Evolutionary conservation across 1,284 basidiomycete genomes (phyloP).

Genomic region (Papiliotrema nemorosa): DNA sequence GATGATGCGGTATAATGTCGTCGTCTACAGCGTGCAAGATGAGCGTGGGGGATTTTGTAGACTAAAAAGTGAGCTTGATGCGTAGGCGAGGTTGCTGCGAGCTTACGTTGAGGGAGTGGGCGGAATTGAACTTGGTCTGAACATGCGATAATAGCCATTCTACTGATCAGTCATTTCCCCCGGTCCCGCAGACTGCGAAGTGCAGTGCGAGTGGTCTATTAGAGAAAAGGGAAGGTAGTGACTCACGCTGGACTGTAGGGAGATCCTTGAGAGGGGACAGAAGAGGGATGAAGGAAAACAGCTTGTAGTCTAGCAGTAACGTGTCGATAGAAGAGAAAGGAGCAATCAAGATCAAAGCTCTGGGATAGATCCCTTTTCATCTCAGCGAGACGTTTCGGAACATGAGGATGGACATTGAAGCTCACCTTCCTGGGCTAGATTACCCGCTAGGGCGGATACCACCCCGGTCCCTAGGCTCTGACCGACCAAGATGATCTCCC

Average conservation of each 20-base stretch:
- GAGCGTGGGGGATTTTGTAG: slow-evolving; percentile 63
- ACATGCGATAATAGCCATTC: slow-evolving; percentile 19
- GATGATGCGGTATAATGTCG: slow-evolving; percentile 70
- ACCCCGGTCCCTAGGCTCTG: slow-evolving; percentile 87
- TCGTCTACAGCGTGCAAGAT: slow-evolving; percentile 79
- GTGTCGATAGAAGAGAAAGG: slow-evolving; percentile 43
- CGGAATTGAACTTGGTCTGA: slow-evolving; percentile 32
- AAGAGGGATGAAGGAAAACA: slow-evolving; percentile 38
- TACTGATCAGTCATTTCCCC: neutral
- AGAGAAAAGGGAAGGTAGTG: too few relatives aligned
- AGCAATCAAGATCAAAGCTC: slow-evolving; percentile 39
- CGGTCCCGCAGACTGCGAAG: too few relatives aligned
- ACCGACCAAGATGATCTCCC: slow-evolving; percentile 54
- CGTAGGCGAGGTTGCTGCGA: neutral
- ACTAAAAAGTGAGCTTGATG: slow-evolving; percentile 42
- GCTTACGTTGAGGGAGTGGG: neutral
- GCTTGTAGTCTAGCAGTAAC: slow-evolving; percentile 35
- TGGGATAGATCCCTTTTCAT: slow-evolving; percentile 25
- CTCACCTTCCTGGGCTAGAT: slow-evolving; percentile 38
- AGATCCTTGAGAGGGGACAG: slow-evolving; percentile 30
- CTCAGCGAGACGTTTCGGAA: neutral
- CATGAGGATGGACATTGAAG: neutral
- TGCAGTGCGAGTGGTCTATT: too few relatives aligned
- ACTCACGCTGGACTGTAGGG: slow-evolving; percentile 26
- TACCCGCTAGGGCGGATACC: slow-evolving; percentile 52